Evolutionary conservation across 1,284 basidiomycete species (phyloP).

Genomic region (Trametes pubescens): DNA sequence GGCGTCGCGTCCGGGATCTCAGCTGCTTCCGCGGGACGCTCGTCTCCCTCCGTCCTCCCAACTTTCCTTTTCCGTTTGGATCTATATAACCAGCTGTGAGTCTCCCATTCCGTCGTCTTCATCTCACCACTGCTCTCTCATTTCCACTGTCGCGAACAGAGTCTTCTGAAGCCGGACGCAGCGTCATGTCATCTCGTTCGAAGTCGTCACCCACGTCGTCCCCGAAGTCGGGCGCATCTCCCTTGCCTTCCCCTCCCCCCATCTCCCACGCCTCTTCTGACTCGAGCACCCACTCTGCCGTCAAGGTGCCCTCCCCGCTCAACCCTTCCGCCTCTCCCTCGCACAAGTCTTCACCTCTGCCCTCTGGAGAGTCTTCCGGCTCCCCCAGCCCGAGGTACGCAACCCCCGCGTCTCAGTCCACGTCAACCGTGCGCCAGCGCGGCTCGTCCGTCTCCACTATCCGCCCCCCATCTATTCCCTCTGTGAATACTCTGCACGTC

Average conservation of each 20-base stretch:
- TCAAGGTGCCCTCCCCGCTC: conserved; percentile 24
- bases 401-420: conserved; percentile 19
- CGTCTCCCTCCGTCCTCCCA: conserved; percentile 3
- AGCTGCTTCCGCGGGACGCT: conserved; percentile 11
- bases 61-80: not conserved
- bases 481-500: conserved; percentile 22
- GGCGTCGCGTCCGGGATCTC: not conserved
- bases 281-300: conserved; percentile 10
- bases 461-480: conserved; percentile 25
- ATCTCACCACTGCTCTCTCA: not conserved
- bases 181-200: conserved; percentile 2
- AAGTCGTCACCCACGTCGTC: conserved; percentile 8
- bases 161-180: not conserved
- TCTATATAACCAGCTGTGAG: conserved; percentile 4
- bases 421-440: conserved; percentile 22
- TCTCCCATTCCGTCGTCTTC: not conserved
- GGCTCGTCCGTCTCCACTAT: conserved; percentile 36
- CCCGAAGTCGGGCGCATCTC: not conserved
- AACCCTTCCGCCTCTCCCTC: conserved; percentile 25
- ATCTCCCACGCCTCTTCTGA: conserved; percentile 22
- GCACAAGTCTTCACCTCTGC: conserved; percentile 7
- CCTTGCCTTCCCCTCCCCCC: conserved; percentile 5
- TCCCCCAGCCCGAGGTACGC: conserved; percentile 15
- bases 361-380: not conserved
- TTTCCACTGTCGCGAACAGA: not conserved